Evolutionary conservation across 2,329 filamentous ascomycete genomes (phyloP), one percentile per base, ranked within the genome.

Genomic region (Hymenoscyphus salicellus): DNA sequence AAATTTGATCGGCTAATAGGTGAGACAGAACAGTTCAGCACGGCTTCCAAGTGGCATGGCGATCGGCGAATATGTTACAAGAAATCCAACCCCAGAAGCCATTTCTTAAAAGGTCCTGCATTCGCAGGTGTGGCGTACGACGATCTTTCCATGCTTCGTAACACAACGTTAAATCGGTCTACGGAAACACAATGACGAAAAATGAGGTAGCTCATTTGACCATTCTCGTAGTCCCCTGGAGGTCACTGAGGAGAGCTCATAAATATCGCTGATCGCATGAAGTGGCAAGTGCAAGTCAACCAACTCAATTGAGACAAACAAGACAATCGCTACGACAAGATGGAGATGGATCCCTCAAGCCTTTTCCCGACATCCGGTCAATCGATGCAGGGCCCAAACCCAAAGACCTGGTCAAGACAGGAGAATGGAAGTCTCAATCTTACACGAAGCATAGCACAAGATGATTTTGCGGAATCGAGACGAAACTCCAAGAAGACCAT

Each of bases 401-500:
- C 43, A 0, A 49, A 49, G 20, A 26, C 43, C 7, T 14, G 20
- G 20, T 49, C 43, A 49, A 49, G 11, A 10, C 43, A 49, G 8
- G 43, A 49, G 10, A 49, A 49, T 26, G 43, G 43, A 0, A 49
- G 20, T 10, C n/a, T 49, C 2, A 49, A 23, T 8, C 43, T 49
- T 20, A 23, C 43, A 20, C 43, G 20, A 49, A 20, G 43, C n/a
- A 26, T 49, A 23, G 43, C 43, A 23, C 43, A 26, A 49, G 43
- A 49, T 26, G 43, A 49, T 23, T 49, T 49, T 23, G 43, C 43
- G 20, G 43, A 49, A 49, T 23, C 43, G 11, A 56, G 26, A 33
- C 23, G 26, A 17, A 52, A 49, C 2, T 20, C 41, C 17, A 58
- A 33, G 30, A 61, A 62, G 55, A 60, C 26, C 20, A 32, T 65